Conservation (phyloP, 805 yeast species). For the Candida cerambycidarum region DNA sequence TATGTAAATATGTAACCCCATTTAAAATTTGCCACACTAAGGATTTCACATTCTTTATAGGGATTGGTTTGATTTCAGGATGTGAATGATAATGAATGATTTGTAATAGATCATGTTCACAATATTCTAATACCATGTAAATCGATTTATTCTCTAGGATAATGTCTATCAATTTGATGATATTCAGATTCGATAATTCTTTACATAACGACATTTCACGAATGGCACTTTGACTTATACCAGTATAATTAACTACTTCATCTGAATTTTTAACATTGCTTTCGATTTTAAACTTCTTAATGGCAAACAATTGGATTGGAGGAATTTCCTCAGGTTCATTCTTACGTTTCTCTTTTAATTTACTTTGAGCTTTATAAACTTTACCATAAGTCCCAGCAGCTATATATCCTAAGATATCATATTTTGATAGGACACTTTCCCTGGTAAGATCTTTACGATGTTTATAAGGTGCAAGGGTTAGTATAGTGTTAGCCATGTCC, state of each 20-base stretch:
- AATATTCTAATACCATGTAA: constrained; percentile 93
- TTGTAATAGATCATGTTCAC: constrained; percentile 93
- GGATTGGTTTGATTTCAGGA: constrained; percentile 77
- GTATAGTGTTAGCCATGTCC: constrained; percentile 1
- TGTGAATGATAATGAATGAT: constrained; percentile 93
- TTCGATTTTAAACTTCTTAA: constrained; percentile 93
- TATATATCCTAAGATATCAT: constrained; percentile 88
- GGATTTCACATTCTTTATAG: constrained; percentile 75
- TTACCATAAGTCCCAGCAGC: constrained; percentile 99
- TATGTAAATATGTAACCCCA: constrained; percentile 89
- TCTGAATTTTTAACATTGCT: constrained; percentile 44
- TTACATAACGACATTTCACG: constrained; percentile 95
- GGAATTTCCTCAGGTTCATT: constrained; percentile 12
- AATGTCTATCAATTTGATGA: constrained; percentile 78
- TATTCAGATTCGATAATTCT: constrained; percentile 77
- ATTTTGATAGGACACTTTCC: constrained; percentile 75
- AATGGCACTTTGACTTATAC: constrained; percentile 93
- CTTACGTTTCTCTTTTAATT: constrained; percentile 37
- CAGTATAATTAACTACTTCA: constrained; percentile 86
- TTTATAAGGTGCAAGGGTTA: constrained; percentile 44
- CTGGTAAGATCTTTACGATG: constrained; percentile 61
- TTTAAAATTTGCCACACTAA: constrained; percentile 89
- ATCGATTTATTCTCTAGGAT: constrained; percentile 85
- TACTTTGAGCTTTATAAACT: constrained; percentile 73
- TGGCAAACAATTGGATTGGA: constrained; percentile 59